phyloP scores from a whole-genome alignment of 495 filamentous ascomycete species.

The Aspergillus taichungensis region DNA sequence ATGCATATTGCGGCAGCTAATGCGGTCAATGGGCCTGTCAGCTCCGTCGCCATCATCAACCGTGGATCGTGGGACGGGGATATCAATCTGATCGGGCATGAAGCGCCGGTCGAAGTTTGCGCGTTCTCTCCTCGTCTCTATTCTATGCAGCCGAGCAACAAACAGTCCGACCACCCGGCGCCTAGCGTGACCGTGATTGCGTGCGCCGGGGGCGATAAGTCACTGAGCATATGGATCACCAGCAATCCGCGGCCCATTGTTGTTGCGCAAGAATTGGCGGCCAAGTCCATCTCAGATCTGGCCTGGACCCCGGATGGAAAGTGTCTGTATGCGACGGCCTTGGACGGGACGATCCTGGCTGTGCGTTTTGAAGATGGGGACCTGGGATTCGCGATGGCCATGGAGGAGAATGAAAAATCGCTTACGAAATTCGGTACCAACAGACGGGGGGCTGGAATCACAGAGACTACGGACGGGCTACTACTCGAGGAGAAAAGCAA shows the following conservation, averaged over 20 bases:
- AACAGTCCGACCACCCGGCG: conserved; percentile 23
- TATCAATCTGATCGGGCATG: conserved; percentile 95
- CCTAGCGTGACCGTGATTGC: conserved; percentile 82
- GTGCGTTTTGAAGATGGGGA: conserved; percentile 66
- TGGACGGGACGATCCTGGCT: conserved; percentile 80
- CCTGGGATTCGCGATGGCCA: conserved; percentile 59
- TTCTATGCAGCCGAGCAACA: conserved; percentile 53
- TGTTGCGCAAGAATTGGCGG: conserved; percentile 75
- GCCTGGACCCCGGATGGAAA: conserved; percentile 92
- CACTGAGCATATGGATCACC: conserved; percentile 93
- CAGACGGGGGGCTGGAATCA: conserved; percentile 73
- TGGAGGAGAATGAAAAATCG: conserved; percentile 85
- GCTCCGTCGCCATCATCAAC: conserved; percentile 92
- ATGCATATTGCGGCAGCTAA: conserved; percentile 96
- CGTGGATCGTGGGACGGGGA: conserved; percentile 89
- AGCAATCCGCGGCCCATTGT: conserved; percentile 83
- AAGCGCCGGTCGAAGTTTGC: conserved; percentile 94
- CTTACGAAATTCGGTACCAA: conserved; percentile 88
- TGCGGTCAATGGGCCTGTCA: conserved; percentile 92
- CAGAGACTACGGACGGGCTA: conserved; percentile 82
- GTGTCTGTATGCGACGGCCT: conserved; percentile 71
- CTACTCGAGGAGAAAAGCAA: conserved; percentile 87
- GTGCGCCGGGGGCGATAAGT: conserved; percentile 93
- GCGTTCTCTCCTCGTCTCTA: conserved; percentile 92
- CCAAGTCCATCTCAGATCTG: conserved; percentile 87